A percentile compares a stretch with the other conserved stretches of the same genome.
Evolutionary conservation across 2,329 filamentous ascomycete species (phyloP).

Genomic region (Aspergillus sp.): DNA sequence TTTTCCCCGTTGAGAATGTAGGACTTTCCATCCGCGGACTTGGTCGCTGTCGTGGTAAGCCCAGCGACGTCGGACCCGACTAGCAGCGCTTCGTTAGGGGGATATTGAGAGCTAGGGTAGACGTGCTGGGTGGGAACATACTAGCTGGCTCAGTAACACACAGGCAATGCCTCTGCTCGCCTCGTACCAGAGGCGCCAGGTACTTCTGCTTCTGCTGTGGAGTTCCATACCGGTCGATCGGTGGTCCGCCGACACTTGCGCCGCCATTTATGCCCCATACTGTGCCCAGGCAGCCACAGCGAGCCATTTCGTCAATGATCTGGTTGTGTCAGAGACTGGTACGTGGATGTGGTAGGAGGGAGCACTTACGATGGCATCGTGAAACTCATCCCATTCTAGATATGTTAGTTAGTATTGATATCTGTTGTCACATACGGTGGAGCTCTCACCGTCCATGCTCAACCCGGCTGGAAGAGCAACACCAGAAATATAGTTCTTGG

Average conservation of each 20-base stretch:
- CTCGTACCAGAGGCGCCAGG: not conserved
- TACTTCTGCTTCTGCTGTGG: not conserved
- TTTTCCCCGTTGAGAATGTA: not conserved
- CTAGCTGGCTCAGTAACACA: not conserved
- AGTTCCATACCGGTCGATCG: not conserved
- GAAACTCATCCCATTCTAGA: not conserved
- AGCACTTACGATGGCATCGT: not conserved
- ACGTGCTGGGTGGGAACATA: not conserved
- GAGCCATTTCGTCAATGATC: not conserved
- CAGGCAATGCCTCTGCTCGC: not conserved
- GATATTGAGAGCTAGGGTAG: not conserved
- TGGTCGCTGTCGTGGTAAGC: not conserved
- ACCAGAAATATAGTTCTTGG: not conserved
- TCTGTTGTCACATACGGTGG: not conserved
- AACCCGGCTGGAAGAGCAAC: not conserved
- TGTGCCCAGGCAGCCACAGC: not conserved
- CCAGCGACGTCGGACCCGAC: not conserved
- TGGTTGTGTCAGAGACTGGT: not conserved
- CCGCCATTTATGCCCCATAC: not conserved
- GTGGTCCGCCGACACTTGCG: not conserved
- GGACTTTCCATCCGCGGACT: not conserved
- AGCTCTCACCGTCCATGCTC: not conserved
- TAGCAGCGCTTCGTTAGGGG: not conserved
- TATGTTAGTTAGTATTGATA: not conserved
- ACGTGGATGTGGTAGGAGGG: accelerated